phyloP scores from a whole-genome alignment of 139 green algal genomes.

The Chlamydomonas sp. region DNA sequence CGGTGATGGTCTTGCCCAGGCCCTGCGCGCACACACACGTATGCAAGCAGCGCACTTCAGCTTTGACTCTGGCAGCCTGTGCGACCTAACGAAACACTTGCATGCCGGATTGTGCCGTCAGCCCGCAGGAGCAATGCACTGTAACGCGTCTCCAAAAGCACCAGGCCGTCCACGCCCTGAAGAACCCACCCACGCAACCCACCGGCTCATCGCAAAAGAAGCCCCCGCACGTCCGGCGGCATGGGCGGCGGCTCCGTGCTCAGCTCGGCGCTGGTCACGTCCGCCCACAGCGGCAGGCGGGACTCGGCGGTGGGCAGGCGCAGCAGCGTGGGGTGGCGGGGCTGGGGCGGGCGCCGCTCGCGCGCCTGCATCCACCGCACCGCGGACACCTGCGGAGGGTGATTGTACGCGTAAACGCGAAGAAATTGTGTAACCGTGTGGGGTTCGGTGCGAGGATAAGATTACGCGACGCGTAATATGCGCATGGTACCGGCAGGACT shows the following conservation, averaged over 20 bases:
- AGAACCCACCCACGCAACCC: background rate
- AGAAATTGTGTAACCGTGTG: background rate
- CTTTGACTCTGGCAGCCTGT: no score
- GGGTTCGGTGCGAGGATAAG: background rate
- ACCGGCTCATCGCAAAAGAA: constrained; percentile 94
- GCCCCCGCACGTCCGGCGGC: constrained; percentile 70
- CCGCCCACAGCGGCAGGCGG: constrained; percentile 14
- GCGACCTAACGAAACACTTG: no score
- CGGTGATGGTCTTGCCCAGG: constrained; percentile 93
- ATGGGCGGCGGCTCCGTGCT: background rate
- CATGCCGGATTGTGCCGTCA: no score
- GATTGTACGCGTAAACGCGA: background rate
- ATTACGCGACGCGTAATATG: background rate
- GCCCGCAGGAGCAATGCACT: no score
- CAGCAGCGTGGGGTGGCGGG: background rate
- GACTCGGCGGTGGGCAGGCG: background rate
- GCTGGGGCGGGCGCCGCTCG: background rate
- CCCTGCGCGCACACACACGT: constrained; percentile 57
- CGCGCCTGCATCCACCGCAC: constrained; percentile 29
- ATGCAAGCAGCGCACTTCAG: background rate
- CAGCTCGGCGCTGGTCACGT: constrained; percentile 17
- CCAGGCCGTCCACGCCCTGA: no score
- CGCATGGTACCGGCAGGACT: background rate
- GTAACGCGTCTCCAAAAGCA: no score
- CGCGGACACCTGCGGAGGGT: constrained; percentile 25